Evolutionary conservation across 2,329 filamentous ascomycete species (phyloP).

Genomic region (Rosellinia necatrix): DNA sequence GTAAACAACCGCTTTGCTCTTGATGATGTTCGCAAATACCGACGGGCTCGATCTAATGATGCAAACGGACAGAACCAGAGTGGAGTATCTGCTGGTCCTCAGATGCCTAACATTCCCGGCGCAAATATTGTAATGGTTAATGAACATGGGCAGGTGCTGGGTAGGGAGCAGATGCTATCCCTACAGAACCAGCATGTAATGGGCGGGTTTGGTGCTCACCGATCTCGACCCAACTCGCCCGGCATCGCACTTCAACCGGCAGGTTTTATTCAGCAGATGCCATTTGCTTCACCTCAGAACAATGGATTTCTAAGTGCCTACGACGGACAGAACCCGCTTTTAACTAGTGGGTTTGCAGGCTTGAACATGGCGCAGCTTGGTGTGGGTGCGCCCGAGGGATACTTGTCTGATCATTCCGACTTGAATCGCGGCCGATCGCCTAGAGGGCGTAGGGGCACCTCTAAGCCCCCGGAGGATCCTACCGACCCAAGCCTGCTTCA

Average conservation of each 20-base stretch:
- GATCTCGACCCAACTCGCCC: conserved; percentile 88
- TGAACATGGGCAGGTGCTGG: conserved; percentile 86
- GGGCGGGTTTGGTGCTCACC: conserved; percentile 65
- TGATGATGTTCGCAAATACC: conserved; percentile 96
- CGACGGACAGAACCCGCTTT: conserved; percentile 72
- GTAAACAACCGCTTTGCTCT: conserved; percentile 98
- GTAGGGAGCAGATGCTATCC: conserved; percentile 80
- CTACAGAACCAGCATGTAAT: conserved; percentile 72
- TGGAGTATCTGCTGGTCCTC: conserved; percentile 69
- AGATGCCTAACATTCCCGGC: conserved; percentile 65
- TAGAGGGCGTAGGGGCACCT: conserved; percentile 88
- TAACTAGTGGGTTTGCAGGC: conserved; percentile 70
- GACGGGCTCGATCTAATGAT: conserved; percentile 87
- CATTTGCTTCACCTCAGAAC: conserved; percentile 86
- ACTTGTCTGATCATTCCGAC: conserved; percentile 92
- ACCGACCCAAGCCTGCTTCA: conserved; percentile 88
- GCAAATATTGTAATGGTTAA: conserved; percentile 93
- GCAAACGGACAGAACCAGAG: conserved; percentile 65
- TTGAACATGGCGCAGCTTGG: conserved; percentile 76
- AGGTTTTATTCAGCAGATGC: conserved; percentile 63
- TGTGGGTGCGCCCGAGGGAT: conserved; percentile 74
- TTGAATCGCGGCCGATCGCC: conserved; percentile 89
- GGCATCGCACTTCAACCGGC: conserved; percentile 78
- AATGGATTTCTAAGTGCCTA: conserved; percentile 94
- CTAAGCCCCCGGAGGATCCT: conserved; percentile 96